Base-by-base conservation (phyloP, 164 flowering plant species). In the Akebia trifoliata region DNA sequence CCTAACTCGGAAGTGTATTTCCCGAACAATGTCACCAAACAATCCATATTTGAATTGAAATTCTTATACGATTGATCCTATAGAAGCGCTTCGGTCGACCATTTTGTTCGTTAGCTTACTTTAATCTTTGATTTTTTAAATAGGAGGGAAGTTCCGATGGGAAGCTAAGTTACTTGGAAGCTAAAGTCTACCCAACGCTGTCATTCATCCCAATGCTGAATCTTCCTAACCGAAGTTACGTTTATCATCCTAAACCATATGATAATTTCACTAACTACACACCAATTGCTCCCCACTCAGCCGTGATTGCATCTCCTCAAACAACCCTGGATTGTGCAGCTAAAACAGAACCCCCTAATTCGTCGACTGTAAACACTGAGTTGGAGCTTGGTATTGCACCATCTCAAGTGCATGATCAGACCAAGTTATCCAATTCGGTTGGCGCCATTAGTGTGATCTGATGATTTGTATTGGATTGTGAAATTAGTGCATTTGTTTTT, bases 391-490 rank as follows among this genome's bases (percentile, higher is more conserved):
- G 54, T 17, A 57, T 62, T 32, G 54, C 55, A 20, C 63, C 50
- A 8, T 64, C 72, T 24, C 55, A 52, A 39, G 26, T 50, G 30
- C 55, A 29, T 25, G 34, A 25, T 10, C 8, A 25, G 8, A 15
- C 21, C 15, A 48, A 60, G 17, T 20, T 54, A 26, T 39, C 64
- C 9, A 37, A 49, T 20, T 29, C 21, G n/a, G 9, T 24, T 18
- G 70, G 65, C 8, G 61, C 53, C 30, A 61, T 67, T 36, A 37
- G 44, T 4, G 71, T 67, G 7, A 56, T 44, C 24, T 67, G 66
- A 67, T 50, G 10, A 3, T 1, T 31, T 56, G 14, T 52, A n/a
- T n/a, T n/a, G n/a, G n/a, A n/a, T n/a, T n/a, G 21, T 40, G 20
- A 0, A 15, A 4, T 40, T 15, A 21, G 17, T 40, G 12, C 44